Evolutionary conservation across 2,329 filamentous ascomycete species (phyloP).

Genomic region (Lecanicillium sp.): DNA sequence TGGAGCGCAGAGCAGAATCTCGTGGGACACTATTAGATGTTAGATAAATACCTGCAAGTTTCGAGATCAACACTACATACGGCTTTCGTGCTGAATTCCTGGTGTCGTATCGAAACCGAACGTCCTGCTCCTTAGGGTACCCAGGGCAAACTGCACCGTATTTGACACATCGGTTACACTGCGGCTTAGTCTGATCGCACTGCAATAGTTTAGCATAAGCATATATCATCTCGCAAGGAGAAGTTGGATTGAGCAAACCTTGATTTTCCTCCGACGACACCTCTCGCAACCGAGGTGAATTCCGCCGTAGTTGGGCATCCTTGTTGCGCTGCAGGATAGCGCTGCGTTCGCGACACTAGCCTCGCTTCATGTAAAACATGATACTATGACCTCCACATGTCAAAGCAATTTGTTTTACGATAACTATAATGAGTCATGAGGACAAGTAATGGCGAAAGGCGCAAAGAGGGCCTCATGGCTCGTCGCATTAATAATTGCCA

Average conservation of each 20-base stretch:
- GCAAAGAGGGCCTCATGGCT: neutral
- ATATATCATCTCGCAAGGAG: too few relatives aligned
- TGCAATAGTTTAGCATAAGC: neutral
- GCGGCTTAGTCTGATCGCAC: neutral
- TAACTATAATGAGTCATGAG: neutral
- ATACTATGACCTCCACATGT: too few relatives aligned
- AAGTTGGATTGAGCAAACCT: neutral
- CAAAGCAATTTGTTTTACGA: neutral
- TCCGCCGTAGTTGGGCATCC: conserved; percentile 2
- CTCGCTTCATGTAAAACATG: too few relatives aligned
- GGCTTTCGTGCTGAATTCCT: neutral
- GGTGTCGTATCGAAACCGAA: conserved; percentile 1
- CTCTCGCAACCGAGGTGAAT: conserved; percentile 1
- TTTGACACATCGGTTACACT: conserved; percentile 1
- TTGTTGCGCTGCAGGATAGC: neutral
- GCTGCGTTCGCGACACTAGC: neutral
- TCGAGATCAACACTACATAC: neutral
- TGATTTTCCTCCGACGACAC: conserved; percentile 1
- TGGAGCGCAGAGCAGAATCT: too few relatives aligned
- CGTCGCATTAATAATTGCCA: neutral
- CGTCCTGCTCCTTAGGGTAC: conserved; percentile 1
- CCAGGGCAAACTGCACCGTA: conserved; percentile 1
- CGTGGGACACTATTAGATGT: too few relatives aligned
- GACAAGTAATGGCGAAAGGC: neutral
- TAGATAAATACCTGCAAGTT: too few relatives aligned